phyloP scores from a whole-genome alignment of 2,329 filamentous ascomycete genomes.

The Pyricularia pennisetigena region DNA sequence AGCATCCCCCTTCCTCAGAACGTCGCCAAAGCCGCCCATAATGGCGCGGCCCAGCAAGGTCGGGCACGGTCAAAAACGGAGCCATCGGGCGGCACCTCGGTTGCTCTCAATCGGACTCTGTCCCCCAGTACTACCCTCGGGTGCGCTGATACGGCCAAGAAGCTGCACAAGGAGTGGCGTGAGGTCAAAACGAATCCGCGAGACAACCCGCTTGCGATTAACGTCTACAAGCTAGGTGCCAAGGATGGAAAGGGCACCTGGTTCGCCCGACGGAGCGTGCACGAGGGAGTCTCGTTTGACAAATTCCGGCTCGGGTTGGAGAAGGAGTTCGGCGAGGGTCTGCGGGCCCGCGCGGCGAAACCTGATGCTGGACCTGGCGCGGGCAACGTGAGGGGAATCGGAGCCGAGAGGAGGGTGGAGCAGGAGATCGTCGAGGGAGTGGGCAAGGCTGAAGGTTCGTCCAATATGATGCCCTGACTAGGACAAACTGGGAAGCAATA shows the following conservation, averaged over 20 bases:
- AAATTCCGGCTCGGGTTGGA: conserved; percentile 70
- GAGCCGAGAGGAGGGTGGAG: conserved; percentile 67
- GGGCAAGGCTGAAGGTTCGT: conserved; percentile 52
- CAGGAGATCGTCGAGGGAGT: conserved; percentile 44
- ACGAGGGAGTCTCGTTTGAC: conserved; percentile 66
- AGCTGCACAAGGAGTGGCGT: conserved; percentile 79
- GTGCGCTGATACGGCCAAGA: conserved; percentile 30
- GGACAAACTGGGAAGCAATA: background rate
- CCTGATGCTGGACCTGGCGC: conserved; percentile 54
- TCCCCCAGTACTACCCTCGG: conserved; percentile 20
- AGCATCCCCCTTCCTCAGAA: conserved; percentile 9
- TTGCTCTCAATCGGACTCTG: conserved; percentile 40
- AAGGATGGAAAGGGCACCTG: conserved; percentile 79
- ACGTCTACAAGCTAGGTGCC: conserved; percentile 68
- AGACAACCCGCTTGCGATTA: conserved; percentile 68
- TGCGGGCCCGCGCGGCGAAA: conserved; percentile 41
- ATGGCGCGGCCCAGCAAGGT: conserved; percentile 13
- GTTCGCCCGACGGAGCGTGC: conserved; percentile 80
- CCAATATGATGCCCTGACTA: background rate
- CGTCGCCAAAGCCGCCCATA: background rate
- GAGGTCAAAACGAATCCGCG: conserved; percentile 61
- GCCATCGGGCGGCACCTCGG: conserved; percentile 31
- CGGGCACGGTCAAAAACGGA: conserved; percentile 47
- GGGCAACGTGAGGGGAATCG: conserved; percentile 75
- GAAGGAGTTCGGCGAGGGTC: conserved; percentile 68